Conservation (phyloP, 2,329 filamentous ascomycete genomes). For the Moelleriella libera region DNA sequence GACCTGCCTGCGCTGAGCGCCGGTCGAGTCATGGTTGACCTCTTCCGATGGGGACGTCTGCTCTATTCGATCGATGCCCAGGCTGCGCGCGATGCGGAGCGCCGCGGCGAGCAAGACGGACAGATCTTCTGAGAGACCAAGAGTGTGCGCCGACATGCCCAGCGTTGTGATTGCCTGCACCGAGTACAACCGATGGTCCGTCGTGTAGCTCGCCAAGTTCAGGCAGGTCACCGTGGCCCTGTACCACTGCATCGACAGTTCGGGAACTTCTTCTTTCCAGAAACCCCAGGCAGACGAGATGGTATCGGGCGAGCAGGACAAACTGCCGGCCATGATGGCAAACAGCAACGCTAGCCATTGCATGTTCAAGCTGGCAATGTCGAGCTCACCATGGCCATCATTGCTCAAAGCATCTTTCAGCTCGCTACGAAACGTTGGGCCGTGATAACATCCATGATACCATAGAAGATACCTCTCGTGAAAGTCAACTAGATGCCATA, state of each 20-base stretch:
- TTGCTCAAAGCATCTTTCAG: slow-evolving; percentile 16
- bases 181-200: slow-evolving; percentile 18
- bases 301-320: slow-evolving; percentile 22
- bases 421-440: slow-evolving; percentile 20
- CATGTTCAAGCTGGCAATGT: slow-evolving; percentile 14
- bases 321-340: slow-evolving; percentile 24
- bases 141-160: slow-evolving; percentile 31
- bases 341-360: slow-evolving; percentile 32
- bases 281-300: slow-evolving; percentile 28
- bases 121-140: slow-evolving; percentile 28
- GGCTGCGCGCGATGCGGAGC: slow-evolving; percentile 28
- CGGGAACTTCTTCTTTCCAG: slow-evolving; percentile 21
- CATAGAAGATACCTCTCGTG: slow-evolving; percentile 11
- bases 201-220: slow-evolving; percentile 28
- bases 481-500: slow-evolving; percentile 11
- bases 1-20: neutral
- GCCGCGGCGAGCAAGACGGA: slow-evolving; percentile 29
- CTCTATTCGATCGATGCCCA: slow-evolving; percentile 27
- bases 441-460: slow-evolving; percentile 11
- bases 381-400: neutral
- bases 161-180: slow-evolving; percentile 31
- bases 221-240: slow-evolving; percentile 28
- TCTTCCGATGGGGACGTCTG: slow-evolving; percentile 9
- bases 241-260: slow-evolving; percentile 28
- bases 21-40: neutral